Evolutionary conservation across 805 yeast species (phyloP).

Genomic region (Diddensiella santjacobensis): DNA sequence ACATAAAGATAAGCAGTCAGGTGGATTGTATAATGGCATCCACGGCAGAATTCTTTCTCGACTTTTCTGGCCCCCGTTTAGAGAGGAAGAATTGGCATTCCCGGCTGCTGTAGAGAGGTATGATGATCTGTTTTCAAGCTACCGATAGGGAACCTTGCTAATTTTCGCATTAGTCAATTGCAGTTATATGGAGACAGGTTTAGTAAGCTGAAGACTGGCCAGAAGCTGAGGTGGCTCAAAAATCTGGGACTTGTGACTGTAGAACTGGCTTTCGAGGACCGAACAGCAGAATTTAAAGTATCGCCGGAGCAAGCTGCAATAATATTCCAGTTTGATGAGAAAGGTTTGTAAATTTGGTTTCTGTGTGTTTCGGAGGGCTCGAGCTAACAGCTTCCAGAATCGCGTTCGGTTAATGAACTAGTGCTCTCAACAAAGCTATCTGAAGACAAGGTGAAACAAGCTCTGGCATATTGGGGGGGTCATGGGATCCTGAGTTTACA

Average conservation of each 20-base stretch:
- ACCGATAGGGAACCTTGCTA: no score
- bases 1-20: constrained; percentile 25
- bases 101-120: constrained; percentile 54
- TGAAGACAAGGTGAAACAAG: constrained; percentile 37
- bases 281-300: constrained; percentile 44
- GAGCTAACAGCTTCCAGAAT: neutral
- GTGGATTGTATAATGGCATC: constrained; percentile 25
- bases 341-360: neutral
- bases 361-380: neutral
- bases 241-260: constrained; percentile 60
- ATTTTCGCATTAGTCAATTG: constrained; percentile 12
- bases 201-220: constrained; percentile 47
- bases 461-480: constrained; percentile 61
- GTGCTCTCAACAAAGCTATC: constrained; percentile 41
- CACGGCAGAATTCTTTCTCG: constrained; percentile 68
- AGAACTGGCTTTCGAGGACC: constrained; percentile 52
- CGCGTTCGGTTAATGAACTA: constrained; percentile 35
- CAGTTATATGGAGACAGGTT: constrained; percentile 45
- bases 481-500: constrained; percentile 47
- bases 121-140: no score
- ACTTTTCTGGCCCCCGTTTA: constrained; percentile 73
- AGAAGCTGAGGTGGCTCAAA: constrained; percentile 55
- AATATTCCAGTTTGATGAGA: constrained; percentile 45
- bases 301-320: constrained; percentile 69
- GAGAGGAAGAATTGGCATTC: constrained; percentile 41